phyloP scores from a whole-genome alignment of 2,329 filamentous ascomycete genomes.

The Scedosporium minutisporum region DNA sequence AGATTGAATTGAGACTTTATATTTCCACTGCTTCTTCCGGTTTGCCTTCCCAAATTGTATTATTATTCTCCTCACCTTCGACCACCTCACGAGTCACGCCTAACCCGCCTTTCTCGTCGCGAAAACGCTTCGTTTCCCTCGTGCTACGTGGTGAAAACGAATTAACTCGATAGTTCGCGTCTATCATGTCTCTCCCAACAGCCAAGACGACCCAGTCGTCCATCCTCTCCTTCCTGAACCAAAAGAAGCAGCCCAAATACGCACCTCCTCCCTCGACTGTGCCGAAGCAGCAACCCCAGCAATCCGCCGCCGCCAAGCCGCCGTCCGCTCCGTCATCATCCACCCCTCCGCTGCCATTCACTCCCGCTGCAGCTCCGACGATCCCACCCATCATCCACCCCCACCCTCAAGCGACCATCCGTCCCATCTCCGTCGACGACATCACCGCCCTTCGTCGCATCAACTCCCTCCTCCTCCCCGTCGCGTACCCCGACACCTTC shows the following conservation, averaged over 20 bases:
- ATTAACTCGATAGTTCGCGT: not conserved
- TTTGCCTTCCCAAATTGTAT: too few relatives aligned
- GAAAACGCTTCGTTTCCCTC: not conserved
- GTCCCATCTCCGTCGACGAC: conserved; percentile 38
- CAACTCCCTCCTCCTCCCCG: conserved; percentile 54
- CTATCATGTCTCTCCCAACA: conserved; percentile 30
- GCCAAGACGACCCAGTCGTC: conserved; percentile 38
- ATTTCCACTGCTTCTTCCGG: too few relatives aligned
- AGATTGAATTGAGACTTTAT: too few relatives aligned
- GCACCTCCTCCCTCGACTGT: conserved; percentile 21
- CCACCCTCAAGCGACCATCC: conserved; percentile 41
- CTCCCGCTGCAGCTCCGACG: conserved; percentile 14
- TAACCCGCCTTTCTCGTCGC: too few relatives aligned
- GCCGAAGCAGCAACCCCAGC: conserved; percentile 13
- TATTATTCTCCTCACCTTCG: not conserved
- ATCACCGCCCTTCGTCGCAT: conserved; percentile 52
- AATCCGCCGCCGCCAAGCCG: conserved; percentile 16
- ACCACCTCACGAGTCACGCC: not conserved
- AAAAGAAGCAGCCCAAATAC: conserved; percentile 26
- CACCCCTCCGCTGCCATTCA: conserved; percentile 14
- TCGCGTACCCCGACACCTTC: conserved; percentile 55
- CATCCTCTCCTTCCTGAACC: conserved; percentile 54
- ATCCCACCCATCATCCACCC: conserved; percentile 20
- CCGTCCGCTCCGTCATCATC: conserved; percentile 26
- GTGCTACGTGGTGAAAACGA: not conserved